Base-by-base conservation (phyloP, 495 filamentous ascomycete species). In the Penicillium soppii region DNA sequence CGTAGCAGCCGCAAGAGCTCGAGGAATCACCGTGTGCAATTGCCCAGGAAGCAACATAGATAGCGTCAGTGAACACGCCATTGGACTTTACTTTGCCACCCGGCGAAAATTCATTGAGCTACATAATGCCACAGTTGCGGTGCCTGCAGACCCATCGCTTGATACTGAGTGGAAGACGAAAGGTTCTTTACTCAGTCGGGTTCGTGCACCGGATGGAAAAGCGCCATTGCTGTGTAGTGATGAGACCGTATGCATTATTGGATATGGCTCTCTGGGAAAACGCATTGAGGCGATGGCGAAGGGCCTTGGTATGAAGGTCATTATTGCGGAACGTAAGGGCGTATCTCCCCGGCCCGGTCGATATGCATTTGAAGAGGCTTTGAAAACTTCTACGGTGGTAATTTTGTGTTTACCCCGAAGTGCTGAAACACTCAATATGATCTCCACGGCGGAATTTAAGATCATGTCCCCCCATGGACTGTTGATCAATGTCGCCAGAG, bases 401-500 rank as follows among this genome's bases (percentile, higher is more conserved):
- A 65, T 80, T 27, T 44, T 82, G 7, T 70, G 66, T 6, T 55
- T 74, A 16, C 79, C 80, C 17, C 62, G 72, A 5, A 67, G 66
- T 1, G 46, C 61, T 2, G 67, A 73, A 38, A 81, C 78, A 5
- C 22, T 69, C 17, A 68, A 75, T 37, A 55, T 82, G 41, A 68
- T 86, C 33, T 69, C 67, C 1, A 57, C 56, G 0, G 49, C 65
- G 0, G 82, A 85, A 59, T 63, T 86, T 10, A 23, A 50, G n/a
- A 37, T 62, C 10, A 82, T 86, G 78, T 65, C 60, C 10, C 52
- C 62, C 0, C 65, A 77, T 29, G 67, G 74, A 3, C 46, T 85
- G 13, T 17, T 86, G 9, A 61, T 84, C 41, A 84, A 86, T 57
- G 73, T 82, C 33, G 72, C 77, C 5, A 67, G 82, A 3, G 82